These are phyloP conservation scores for Ophiostoma himal-ulmi DNA, from an alignment of 2,329 filamentous ascomycete genomes.

Conservation along the genomic window DNA sequence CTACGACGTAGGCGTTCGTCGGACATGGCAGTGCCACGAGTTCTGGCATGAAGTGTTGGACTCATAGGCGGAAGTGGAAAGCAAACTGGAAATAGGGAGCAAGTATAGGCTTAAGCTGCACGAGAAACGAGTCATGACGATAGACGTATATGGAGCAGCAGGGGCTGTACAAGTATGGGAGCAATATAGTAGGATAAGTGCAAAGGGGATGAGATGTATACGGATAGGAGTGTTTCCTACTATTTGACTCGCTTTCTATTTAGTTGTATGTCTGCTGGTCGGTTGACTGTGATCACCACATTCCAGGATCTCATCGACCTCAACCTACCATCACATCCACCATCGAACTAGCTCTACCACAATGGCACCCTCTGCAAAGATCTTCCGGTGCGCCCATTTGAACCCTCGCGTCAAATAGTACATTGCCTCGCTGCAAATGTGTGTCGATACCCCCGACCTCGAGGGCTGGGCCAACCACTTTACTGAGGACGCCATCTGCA, in stretches of 20 bases:
- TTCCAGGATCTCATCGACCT: background rate
- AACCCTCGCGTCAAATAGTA: slow-evolving; percentile 23
- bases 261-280: background rate
- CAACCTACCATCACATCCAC: background rate
- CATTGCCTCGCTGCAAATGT: slow-evolving; percentile 21
- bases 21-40: background rate
- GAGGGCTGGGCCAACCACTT: slow-evolving; percentile 21
- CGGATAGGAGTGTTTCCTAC: background rate
- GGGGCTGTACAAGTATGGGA: background rate
- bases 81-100: background rate
- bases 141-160: background rate
- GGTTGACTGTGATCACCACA: background rate
- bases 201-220: background rate
- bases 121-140: background rate
- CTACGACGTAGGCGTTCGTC: background rate
- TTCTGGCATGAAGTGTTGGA: background rate
- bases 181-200: background rate
- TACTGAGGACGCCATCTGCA: slow-evolving; percentile 22
- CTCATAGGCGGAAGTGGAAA: background rate
- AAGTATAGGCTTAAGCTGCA: background rate
- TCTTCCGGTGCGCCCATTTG: slow-evolving; percentile 19
- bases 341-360: background rate
- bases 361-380: slow-evolving; percentile 20
- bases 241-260: background rate
- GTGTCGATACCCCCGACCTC: slow-evolving; percentile 21